Evolutionary conservation across 768 basidiomycete genomes (phyloP).

Genomic region (Phaeotremella skinneri): DNA sequence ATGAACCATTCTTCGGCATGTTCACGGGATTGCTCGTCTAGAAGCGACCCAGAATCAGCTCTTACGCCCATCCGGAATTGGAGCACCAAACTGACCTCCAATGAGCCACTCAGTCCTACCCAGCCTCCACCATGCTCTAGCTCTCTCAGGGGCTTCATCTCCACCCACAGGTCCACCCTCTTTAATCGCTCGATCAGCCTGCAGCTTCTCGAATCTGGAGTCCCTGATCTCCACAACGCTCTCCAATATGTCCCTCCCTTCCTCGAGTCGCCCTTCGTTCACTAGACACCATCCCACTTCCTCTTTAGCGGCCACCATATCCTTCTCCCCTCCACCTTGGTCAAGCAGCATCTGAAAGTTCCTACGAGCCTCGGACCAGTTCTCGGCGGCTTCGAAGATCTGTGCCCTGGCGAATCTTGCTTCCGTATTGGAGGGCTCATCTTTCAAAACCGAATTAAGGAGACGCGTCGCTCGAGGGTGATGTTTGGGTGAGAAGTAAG

Average conservation of each 20-base stretch:
- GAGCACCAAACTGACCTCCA: conserved; percentile 56
- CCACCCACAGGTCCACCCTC: conserved; percentile 13
- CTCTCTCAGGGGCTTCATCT: conserved; percentile 62
- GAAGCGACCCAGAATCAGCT: conserved; percentile 6
- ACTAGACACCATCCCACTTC: conserved; percentile 82
- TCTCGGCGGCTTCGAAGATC: conserved; percentile 62
- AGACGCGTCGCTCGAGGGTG: conserved; percentile 73
- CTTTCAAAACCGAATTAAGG: conserved; percentile 67
- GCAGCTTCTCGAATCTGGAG: conserved; percentile 25
- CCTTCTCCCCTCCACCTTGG: conserved; percentile 28
- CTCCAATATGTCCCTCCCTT: conserved; percentile 45
- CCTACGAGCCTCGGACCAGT: conserved; percentile 67
- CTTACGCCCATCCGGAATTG: background rate
- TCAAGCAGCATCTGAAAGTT: conserved; percentile 63
- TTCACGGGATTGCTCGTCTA: conserved; percentile 53
- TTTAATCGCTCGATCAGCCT: conserved; percentile 47
- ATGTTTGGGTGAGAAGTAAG: conserved; percentile 85
- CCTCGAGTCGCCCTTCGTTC: conserved; percentile 52
- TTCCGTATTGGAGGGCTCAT: conserved; percentile 63
- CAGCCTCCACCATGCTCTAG: conserved; percentile 79
- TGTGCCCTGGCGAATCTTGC: conserved; percentile 74
- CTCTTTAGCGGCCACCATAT: conserved; percentile 61
- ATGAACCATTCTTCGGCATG: conserved; percentile 78
- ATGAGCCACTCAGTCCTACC: conserved; percentile 73
- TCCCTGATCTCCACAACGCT: conserved; percentile 41